These are phyloP conservation scores for Suillus luteus DNA, from an alignment of 768 basidiomycete genomes.

Conservation along the genomic window DNA sequence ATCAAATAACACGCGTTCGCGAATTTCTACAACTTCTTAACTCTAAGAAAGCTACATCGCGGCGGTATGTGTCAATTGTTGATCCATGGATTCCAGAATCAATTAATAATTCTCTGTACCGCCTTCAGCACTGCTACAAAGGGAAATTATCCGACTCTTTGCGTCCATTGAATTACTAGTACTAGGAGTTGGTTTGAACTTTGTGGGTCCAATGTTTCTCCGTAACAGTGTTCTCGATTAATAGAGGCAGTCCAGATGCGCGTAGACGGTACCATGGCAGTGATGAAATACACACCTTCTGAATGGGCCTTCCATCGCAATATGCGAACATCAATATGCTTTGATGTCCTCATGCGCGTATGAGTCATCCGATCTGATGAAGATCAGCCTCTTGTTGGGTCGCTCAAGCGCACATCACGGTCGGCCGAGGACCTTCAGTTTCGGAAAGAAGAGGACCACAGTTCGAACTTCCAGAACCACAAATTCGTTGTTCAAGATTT, in stretches of 20 bases:
- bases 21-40: conserved; percentile 1
- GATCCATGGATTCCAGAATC: not conserved
- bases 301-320: not conserved
- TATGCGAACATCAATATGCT: not conserved
- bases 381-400: not conserved
- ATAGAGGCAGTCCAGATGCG: not conserved
- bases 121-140: not conserved
- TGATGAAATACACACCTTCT: not conserved
- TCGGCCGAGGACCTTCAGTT: not conserved
- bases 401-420: not conserved
- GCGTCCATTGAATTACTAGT: not conserved
- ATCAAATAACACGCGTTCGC: not conserved
- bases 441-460: not conserved
- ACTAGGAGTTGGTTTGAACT: not conserved
- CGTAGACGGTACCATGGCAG: not conserved
- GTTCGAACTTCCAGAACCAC: not conserved
- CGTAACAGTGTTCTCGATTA: not conserved
- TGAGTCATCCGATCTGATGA: not conserved
- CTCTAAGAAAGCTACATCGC: not conserved
- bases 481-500: not conserved
- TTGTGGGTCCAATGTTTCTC: not conserved
- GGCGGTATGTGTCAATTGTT: not conserved
- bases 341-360: not conserved
- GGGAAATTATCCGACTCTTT: not conserved
- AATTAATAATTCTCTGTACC: not conserved